Percentiles rank a stretch among this genome's conserved stretches.
Conservation (phyloP, 2,329 filamentous ascomycete genomes). For the Dendrostoma leiphaemia region DNA sequence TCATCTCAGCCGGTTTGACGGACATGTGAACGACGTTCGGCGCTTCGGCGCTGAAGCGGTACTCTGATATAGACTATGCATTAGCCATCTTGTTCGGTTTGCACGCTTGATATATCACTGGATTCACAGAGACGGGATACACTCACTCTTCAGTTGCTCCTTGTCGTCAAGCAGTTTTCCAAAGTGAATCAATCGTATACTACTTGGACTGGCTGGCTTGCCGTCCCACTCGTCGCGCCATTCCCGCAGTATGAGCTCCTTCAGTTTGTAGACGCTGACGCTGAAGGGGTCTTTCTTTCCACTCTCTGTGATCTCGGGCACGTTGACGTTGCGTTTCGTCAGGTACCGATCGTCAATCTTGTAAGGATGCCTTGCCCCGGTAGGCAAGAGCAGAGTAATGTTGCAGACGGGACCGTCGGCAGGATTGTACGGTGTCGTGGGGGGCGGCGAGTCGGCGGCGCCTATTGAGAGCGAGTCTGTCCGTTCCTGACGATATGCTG, state of each 20-base stretch:
- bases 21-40: constrained; percentile 95
- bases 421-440: constrained; percentile 16
- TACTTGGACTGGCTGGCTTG: constrained; percentile 80
- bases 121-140: not conserved
- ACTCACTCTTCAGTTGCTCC: constrained; percentile 75
- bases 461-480: constrained; percentile 33
- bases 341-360: constrained; percentile 87
- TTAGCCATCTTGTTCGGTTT: no score
- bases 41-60: constrained; percentile 69
- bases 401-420: constrained; percentile 51
- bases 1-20: constrained; percentile 80
- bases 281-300: constrained; percentile 75
- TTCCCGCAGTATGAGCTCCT: constrained; percentile 89
- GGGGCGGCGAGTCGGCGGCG: constrained; percentile 23
- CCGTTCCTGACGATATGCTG: constrained; percentile 25
- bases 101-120: no score
- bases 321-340: constrained; percentile 72
- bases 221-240: constrained; percentile 93
- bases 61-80: constrained; percentile 62
- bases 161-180: constrained; percentile 91
- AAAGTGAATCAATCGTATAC: constrained; percentile 88
- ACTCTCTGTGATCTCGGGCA: constrained; percentile 61
- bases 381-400: constrained; percentile 82
- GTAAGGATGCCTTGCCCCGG: constrained; percentile 82
- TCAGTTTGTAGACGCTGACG: constrained; percentile 90